These are phyloP conservation scores for Neofusicoccum ribis DNA, from an alignment of 2,329 filamentous ascomycete genomes.

Conservation along the genomic window DNA sequence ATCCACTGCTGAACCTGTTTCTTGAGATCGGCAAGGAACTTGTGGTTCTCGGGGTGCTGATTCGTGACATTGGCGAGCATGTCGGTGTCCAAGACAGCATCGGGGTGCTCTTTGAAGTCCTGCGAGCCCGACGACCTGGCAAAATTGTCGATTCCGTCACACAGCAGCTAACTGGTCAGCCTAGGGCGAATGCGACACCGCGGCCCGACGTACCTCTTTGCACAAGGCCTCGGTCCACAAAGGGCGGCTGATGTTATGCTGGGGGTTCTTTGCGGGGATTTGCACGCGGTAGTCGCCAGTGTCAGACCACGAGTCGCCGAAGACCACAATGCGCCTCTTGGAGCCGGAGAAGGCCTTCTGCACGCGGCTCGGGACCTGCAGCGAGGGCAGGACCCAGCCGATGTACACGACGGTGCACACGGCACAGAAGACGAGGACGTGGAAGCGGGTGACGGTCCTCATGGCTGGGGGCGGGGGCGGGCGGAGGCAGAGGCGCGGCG, in stretches of 20 bases:
- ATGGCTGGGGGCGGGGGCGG: conserved; percentile 23
- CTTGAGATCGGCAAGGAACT: conserved; percentile 35
- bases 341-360: conserved; percentile 32
- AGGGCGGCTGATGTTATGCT: conserved; percentile 33
- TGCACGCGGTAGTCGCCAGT: conserved; percentile 36
- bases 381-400: conserved; percentile 31
- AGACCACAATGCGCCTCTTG: conserved; percentile 37
- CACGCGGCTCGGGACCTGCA: conserved; percentile 30
- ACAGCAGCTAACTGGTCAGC: conserved; percentile 32
- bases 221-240: conserved; percentile 40
- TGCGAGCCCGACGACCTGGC: conserved; percentile 33
- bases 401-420: conserved; percentile 33
- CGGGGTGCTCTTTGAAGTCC: conserved; percentile 24
- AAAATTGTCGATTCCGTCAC: conserved; percentile 39
- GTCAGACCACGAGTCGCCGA: conserved; percentile 43
- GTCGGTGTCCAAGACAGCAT: conserved; percentile 33
- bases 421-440: conserved; percentile 28
- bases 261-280: conserved; percentile 29
- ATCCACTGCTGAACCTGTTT: conserved; percentile 40
- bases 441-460: conserved; percentile 35
- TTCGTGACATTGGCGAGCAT: conserved; percentile 32
- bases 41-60: conserved; percentile 22
- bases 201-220: conserved; percentile 31
- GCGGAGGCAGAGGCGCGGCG: background rate
- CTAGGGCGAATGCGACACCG: background rate